phyloP scores from a whole-genome alignment of 108 stramenopile genomes.

The Fragilaria crotonensis region DNA sequence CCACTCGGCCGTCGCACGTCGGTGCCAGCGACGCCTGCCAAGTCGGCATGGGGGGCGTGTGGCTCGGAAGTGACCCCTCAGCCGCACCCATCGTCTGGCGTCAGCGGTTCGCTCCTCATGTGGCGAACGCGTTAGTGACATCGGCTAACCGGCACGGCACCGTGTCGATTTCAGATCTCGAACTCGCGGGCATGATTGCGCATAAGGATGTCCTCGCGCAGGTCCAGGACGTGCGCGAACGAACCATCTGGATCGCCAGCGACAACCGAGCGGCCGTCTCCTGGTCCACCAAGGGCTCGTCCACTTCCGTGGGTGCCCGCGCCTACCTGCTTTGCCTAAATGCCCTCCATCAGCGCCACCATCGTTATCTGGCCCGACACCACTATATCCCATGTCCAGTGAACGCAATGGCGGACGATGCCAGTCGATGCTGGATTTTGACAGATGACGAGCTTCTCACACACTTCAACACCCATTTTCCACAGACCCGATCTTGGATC shows the following conservation, averaged over 20 bases:
- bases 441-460: not conserved
- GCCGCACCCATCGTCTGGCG: constrained; percentile 20
- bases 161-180: constrained; percentile 31
- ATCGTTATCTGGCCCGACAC: not conserved
- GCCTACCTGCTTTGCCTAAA: too few relatives aligned
- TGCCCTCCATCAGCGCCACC: too few relatives aligned
- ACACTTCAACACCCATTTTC: constrained; percentile 6
- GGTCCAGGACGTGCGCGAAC: constrained; percentile 15
- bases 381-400: constrained; percentile 3
- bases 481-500: constrained; percentile 8
- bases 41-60: constrained; percentile 21
- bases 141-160: constrained; percentile 17
- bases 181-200: constrained; percentile 24
- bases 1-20: constrained; percentile 10
- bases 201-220: constrained; percentile 16
- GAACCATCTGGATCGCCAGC: not conserved
- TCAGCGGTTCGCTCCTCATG: not conserved
- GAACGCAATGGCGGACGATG: too few relatives aligned
- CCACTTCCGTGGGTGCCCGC: not conserved
- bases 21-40: constrained; percentile 32
- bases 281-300: constrained; percentile 10
- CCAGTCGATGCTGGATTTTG: too few relatives aligned
- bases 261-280: constrained; percentile 13
- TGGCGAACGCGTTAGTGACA: constrained; percentile 4
- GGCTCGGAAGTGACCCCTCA: constrained; percentile 17